Evolutionary conservation across 2,329 filamentous ascomycete species (phyloP).

Genomic region (Aspergillus glaucus): DNA sequence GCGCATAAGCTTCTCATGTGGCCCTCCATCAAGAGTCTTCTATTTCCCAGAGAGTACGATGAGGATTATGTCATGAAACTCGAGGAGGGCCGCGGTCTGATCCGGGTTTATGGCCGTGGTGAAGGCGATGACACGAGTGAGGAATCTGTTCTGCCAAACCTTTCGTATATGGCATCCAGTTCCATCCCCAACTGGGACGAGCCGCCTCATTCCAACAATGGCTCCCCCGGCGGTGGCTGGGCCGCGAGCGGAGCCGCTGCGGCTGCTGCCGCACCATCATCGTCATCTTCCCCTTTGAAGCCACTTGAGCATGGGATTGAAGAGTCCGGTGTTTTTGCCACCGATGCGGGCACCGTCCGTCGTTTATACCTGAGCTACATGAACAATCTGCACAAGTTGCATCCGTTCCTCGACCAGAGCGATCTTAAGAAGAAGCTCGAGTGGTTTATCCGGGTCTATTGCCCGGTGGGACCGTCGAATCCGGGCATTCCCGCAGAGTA

Average conservation of each 20-base stretch:
- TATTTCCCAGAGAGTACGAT: conserved; percentile 50
- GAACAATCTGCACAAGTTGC: conserved; percentile 55
- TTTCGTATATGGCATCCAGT: conserved; percentile 26
- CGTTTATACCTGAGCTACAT: conserved; percentile 52
- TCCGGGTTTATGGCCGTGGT: conserved; percentile 71
- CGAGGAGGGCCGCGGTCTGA: conserved; percentile 66
- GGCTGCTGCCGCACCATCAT: conserved; percentile 18
- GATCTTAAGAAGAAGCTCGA: conserved; percentile 49
- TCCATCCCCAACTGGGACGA: conserved; percentile 20
- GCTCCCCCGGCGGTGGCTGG: conserved; percentile 47
- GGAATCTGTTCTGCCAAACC: conserved; percentile 24
- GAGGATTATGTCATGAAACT: conserved; percentile 68
- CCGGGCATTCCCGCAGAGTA: conserved; percentile 12
- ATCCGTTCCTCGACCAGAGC: conserved; percentile 56
- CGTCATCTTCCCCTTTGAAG: conserved; percentile 5
- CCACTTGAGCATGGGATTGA: conserved; percentile 45
- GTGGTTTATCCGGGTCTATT: conserved; percentile 46
- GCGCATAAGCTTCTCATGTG: conserved; percentile 74
- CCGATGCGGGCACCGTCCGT: conserved; percentile 47
- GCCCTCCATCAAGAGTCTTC: conserved; percentile 61
- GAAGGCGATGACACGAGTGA: conserved; percentile 62
- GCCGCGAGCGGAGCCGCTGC: conserved; percentile 46
- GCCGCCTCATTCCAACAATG: conserved; percentile 22
- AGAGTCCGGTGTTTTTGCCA: conserved; percentile 44
- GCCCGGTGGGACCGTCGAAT: conserved; percentile 20